Evolutionary conservation across 768 basidiomycete species (phyloP).

Genomic region (Lactarius quietus): DNA sequence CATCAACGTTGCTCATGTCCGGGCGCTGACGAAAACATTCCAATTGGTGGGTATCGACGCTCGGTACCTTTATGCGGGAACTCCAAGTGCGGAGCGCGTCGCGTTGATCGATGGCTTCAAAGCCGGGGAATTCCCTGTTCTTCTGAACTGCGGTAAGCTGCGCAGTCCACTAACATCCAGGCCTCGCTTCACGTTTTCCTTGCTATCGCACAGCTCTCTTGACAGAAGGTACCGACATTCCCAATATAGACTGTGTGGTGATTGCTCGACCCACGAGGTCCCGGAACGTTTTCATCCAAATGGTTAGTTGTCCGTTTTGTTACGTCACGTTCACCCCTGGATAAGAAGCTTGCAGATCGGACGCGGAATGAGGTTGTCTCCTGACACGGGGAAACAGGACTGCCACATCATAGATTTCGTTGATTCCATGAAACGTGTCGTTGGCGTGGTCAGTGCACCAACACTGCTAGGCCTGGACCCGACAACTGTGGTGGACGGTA

Average conservation of each 20-base stretch:
- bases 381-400: constrained; percentile 72
- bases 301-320: constrained; percentile 50
- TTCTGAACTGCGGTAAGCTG: constrained; percentile 79
- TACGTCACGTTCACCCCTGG: not conserved
- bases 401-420: constrained; percentile 93
- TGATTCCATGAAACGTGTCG: constrained; percentile 63
- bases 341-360: constrained; percentile 62
- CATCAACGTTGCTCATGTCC: constrained; percentile 78
- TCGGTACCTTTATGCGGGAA: constrained; percentile 69
- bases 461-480: constrained; percentile 85
- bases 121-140: constrained; percentile 71
- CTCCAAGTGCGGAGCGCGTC: constrained; percentile 59
- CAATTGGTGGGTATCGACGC: constrained; percentile 78
- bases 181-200: constrained; percentile 1
- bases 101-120: constrained; percentile 64
- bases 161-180: not conserved
- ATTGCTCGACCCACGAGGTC: constrained; percentile 88
- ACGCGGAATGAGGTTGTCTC: constrained; percentile 84
- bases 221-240: constrained; percentile 94
- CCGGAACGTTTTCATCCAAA: constrained; percentile 85
- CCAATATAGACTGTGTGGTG: constrained; percentile 88
- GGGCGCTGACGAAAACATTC: constrained; percentile 68
- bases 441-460: constrained; percentile 73
- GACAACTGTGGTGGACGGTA: constrained; percentile 62
- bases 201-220: constrained; percentile 56